These are phyloP conservation scores for Ceratocystis eucalypticola DNA, from an alignment of 2,329 filamentous ascomycete species.

Conservation along the genomic window DNA sequence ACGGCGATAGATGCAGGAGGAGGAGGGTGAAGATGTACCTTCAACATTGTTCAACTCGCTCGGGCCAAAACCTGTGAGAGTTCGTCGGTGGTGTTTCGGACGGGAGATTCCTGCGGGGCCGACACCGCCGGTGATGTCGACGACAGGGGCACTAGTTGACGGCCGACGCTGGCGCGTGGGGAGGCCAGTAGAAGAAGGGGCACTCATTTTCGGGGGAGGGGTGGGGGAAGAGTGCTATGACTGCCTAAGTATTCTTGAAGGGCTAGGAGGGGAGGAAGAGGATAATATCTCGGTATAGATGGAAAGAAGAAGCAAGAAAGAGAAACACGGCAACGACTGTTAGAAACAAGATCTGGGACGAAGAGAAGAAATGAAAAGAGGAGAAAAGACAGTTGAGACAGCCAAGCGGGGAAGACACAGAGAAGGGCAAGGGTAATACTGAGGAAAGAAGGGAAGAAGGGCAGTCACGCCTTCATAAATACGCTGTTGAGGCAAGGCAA, in stretches of 20 bases:
- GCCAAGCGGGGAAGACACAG: not conserved
- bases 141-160: conserved; percentile 68
- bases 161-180: conserved; percentile 65
- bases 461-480: not conserved
- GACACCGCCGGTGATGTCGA: conserved; percentile 73
- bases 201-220: conserved; percentile 17
- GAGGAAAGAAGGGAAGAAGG: not conserved
- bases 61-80: conserved; percentile 85
- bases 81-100: conserved; percentile 83
- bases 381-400: not conserved
- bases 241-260: too few species aligned
- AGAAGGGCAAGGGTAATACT: not conserved
- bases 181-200: conserved; percentile 23
- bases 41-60: conserved; percentile 89
- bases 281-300: not conserved
- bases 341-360: not conserved
- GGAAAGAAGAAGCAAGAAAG: not conserved
- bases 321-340: not conserved
- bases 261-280: not conserved
- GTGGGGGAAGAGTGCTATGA: not conserved
- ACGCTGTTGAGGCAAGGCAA: not conserved
- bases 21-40: conserved; percentile 38
- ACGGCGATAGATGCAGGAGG: not conserved
- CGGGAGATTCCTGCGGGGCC: conserved; percentile 72
- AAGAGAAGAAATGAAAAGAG: not conserved